Percentiles rank a stretch among this genome's conserved stretches.
These are phyloP conservation scores for Acidomyces sp. DNA, from an alignment of 495 filamentous ascomycete genomes.

Conservation along the genomic window DNA sequence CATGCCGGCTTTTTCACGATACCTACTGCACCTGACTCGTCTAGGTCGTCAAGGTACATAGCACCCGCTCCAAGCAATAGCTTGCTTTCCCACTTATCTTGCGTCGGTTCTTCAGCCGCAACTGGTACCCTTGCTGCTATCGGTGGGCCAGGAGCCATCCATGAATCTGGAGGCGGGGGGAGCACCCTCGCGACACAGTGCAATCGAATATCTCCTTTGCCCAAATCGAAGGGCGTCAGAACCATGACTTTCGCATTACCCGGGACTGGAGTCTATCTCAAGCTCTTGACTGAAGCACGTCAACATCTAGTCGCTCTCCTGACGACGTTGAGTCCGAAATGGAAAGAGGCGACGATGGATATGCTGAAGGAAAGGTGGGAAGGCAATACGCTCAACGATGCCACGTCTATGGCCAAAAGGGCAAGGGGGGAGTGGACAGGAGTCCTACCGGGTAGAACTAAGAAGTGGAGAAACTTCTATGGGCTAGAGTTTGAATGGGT, in stretches of 20 bases:
- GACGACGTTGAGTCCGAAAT: constrained; percentile 39
- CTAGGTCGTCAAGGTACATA: no score
- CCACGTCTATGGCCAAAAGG: constrained; percentile 45
- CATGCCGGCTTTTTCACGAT: constrained; percentile 52
- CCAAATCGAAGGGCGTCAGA: background rate
- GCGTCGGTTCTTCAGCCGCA: constrained; percentile 39
- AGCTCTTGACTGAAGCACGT: constrained; percentile 52
- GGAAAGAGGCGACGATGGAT: constrained; percentile 50
- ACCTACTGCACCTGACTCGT: constrained; percentile 22
- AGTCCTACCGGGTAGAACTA: constrained; percentile 60
- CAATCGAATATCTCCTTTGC: constrained; percentile 17
- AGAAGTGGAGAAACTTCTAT: constrained; percentile 70
- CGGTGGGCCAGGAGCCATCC: constrained; percentile 44
- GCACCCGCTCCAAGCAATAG: constrained; percentile 39
- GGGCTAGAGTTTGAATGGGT: constrained; percentile 70
- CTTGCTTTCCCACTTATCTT: constrained; percentile 40
- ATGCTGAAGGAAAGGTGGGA: constrained; percentile 70
- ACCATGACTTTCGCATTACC: constrained; percentile 56
- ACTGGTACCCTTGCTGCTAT: constrained; percentile 52
- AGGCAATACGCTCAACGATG: constrained; percentile 52
- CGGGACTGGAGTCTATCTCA: constrained; percentile 58
- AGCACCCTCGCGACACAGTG: constrained; percentile 9
- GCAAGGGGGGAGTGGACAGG: constrained; percentile 55
- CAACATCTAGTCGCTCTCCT: constrained; percentile 53
- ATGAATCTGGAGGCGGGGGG: constrained; percentile 41